Percentiles rank a stretch among this genome's conserved stretches.
Evolutionary conservation across 2,329 filamentous ascomycete genomes (phyloP).

Genomic region (Ophiocordyceps camponoti-saundersi): DNA sequence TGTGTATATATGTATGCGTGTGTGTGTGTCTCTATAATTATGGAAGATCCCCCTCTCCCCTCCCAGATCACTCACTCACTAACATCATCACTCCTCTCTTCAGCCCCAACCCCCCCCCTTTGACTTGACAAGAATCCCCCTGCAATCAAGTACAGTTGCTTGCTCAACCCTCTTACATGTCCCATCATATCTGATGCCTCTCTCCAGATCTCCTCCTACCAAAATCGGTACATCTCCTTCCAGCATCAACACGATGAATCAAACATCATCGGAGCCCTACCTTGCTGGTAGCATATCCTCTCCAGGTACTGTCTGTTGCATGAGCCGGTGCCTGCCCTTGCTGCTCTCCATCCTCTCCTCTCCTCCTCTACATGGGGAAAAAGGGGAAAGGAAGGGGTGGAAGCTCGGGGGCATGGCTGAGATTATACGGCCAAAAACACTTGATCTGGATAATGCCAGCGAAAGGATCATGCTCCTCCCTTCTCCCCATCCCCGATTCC

Average conservation of each 20-base stretch:
- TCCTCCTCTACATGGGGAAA: neutral
- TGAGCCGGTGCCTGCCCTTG: slow-evolving; percentile 41
- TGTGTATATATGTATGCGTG: too few species aligned
- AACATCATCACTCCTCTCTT: too few species aligned
- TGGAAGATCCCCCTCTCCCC: too few species aligned
- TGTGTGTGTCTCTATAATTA: too few species aligned
- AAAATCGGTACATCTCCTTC: neutral
- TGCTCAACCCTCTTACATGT: neutral
- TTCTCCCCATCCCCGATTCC: slow-evolving; percentile 6
- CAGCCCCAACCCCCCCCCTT: too few species aligned
- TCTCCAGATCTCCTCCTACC: neutral
- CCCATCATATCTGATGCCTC: neutral
- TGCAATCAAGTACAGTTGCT: neutral
- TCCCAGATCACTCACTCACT: too few species aligned
- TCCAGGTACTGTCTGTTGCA: slow-evolving; percentile 33
- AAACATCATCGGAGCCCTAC: slow-evolving; percentile 12
- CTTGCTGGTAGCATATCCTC: slow-evolving; percentile 16
- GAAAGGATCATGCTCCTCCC: slow-evolving; percentile 87
- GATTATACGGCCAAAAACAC: slow-evolving; percentile 77
- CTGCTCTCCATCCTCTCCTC: neutral
- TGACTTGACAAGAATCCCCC: too few species aligned
- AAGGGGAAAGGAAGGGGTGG: neutral
- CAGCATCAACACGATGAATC: neutral
- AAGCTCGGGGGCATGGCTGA: slow-evolving; percentile 31
- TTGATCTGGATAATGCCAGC: slow-evolving; percentile 99